These are phyloP conservation scores for Syzygium jambos DNA, from an alignment of 345 rosid species.

Conservation along the genomic window DNA sequence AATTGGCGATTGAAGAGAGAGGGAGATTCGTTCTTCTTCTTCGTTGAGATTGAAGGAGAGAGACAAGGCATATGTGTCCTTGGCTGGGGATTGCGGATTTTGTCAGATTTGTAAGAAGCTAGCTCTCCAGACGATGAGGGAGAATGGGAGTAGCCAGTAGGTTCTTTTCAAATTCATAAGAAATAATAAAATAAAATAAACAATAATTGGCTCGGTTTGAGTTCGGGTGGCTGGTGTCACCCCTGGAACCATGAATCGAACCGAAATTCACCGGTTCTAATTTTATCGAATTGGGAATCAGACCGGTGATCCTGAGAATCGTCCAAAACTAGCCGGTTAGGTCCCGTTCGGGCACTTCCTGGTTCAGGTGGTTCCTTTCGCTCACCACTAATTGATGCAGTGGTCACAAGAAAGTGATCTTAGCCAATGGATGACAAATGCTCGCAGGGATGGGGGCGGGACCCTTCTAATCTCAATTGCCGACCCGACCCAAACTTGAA, in stretches of 20 bases:
- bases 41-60: too few species aligned
- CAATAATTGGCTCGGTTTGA: accelerated
- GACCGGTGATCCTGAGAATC: accelerated
- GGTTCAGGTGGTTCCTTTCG: accelerated
- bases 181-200: too few species aligned
- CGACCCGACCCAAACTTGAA: background rate
- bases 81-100: too few species aligned
- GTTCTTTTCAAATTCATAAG: background rate
- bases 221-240: background rate
- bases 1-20: too few species aligned
- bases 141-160: background rate
- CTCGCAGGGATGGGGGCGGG: background rate
- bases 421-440: background rate
- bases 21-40: too few species aligned
- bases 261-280: too few species aligned
- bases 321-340: too few species aligned
- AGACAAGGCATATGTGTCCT: too few species aligned
- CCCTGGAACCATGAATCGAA: accelerated
- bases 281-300: too few species aligned
- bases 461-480: background rate
- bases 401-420: background rate
- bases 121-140: too few species aligned
- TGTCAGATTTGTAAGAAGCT: background rate
- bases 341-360: accelerated
- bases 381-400: background rate